These are phyloP conservation scores for Aspergillus hiratsukae DNA, from an alignment of 2,329 filamentous ascomycete species.

Conservation along the genomic window DNA sequence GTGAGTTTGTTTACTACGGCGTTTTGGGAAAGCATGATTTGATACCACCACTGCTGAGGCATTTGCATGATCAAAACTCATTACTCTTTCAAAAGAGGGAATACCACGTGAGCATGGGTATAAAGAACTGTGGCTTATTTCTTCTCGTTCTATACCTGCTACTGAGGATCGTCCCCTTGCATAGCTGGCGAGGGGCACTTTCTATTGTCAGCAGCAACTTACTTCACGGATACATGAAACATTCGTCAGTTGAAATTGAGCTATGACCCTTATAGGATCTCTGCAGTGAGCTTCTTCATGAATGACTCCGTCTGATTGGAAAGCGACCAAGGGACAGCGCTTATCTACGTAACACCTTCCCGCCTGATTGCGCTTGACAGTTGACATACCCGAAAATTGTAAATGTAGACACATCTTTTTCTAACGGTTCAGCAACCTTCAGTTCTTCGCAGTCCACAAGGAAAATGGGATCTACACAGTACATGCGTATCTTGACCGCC, in stretches of 20 bases:
- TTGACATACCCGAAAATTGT: neutral
- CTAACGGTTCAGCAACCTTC: neutral
- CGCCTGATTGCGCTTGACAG: neutral
- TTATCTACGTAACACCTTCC: neutral
- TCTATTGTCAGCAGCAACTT: neutral
- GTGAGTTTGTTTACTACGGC: conserved; percentile 6
- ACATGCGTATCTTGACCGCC: no score
- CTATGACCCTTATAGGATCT: neutral
- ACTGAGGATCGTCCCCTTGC: no score
- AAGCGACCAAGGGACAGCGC: neutral
- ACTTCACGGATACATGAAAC: no score
- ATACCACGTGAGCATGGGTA: neutral
- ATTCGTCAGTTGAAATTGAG: neutral
- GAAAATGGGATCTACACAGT: no score
- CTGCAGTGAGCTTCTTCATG: neutral
- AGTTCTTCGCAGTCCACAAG: no score
- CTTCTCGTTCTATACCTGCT: neutral
- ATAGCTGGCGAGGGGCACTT: no score
- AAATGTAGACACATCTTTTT: neutral
- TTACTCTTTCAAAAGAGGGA: neutral
- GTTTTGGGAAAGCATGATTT: conserved; percentile 19
- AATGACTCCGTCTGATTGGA: neutral
- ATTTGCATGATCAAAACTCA: neutral
- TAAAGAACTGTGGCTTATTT: neutral
- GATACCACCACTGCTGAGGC: conserved; percentile 8